phyloP scores from a whole-genome alignment of 2,329 filamentous ascomycete species.

The Pestalotiopsis fici region DNA sequence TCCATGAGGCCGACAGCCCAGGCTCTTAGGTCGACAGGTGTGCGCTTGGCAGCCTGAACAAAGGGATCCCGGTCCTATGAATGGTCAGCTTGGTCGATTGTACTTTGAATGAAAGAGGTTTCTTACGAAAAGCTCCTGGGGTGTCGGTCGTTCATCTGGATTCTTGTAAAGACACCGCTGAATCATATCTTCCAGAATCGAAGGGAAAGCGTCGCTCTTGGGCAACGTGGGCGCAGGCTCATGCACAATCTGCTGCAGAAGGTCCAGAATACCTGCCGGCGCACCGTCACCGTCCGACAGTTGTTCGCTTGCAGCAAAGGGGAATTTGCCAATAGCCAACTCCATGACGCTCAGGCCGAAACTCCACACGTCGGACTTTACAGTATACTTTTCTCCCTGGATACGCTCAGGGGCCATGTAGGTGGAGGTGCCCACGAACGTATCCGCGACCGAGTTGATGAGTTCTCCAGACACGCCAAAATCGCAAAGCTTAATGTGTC shows the following conservation, averaged over 20 bases:
- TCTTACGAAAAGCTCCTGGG: conserved; percentile 87
- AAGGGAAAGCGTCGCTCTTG: conserved; percentile 95
- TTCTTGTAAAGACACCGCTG: conserved; percentile 93
- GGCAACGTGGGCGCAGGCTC: conserved; percentile 91
- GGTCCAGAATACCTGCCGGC: conserved; percentile 91
- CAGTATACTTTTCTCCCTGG: conserved; percentile 93
- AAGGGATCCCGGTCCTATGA: conserved; percentile 86
- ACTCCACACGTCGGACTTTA: conserved; percentile 99
- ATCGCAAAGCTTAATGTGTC: conserved; percentile 95
- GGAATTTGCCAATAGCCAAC: conserved; percentile 94
- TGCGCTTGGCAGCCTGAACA: conserved; percentile 93
- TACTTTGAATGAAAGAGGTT: background rate
- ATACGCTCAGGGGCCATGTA: conserved; percentile 99
- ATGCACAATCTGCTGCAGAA: conserved; percentile 96
- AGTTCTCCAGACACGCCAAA: conserved; percentile 98
- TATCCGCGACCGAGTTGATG: conserved; percentile 97
- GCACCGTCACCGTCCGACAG: conserved; percentile 74
- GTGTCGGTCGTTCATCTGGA: conserved; percentile 85
- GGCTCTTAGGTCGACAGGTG: conserved; percentile 87
- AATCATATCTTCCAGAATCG: conserved; percentile 94
- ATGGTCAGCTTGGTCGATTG: conserved; percentile 22
- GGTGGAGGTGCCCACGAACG: conserved; percentile 96
- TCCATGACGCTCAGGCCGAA: conserved; percentile 96
- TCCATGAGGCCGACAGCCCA: conserved; percentile 97
- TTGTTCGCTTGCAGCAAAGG: conserved; percentile 77